Conservation (phyloP, 2,329 filamentous ascomycete species). For the Monilinia vaccinii-corymbosi region DNA sequence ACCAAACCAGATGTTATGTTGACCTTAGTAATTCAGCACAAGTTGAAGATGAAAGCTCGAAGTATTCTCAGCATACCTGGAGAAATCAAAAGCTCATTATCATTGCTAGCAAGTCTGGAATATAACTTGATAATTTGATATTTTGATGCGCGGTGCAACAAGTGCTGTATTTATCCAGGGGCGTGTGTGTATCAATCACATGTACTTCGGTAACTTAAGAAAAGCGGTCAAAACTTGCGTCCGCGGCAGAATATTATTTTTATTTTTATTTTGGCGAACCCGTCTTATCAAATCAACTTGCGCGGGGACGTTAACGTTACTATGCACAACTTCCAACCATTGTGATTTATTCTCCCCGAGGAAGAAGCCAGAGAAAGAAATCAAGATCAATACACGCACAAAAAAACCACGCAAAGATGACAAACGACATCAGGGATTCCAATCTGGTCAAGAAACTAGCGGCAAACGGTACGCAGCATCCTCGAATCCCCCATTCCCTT, state of each 20-base stretch:
- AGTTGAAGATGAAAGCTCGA: too few relatives aligned
- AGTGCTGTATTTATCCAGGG: background rate
- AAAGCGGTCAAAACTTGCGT: background rate
- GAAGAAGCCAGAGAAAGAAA: too few relatives aligned
- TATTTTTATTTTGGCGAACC: constrained; percentile 7
- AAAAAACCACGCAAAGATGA: constrained; percentile 12
- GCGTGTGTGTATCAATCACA: background rate
- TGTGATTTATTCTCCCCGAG: too few relatives aligned
- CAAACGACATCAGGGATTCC: constrained; percentile 26
- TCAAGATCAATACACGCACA: too few relatives aligned
- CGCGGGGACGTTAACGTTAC: background rate
- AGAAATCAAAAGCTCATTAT: too few relatives aligned
- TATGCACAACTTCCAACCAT: too few relatives aligned
- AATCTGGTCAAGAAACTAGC: constrained; percentile 31
- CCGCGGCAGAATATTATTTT: background rate
- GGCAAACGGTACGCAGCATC: constrained; percentile 26
- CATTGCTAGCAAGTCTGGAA: too few relatives aligned
- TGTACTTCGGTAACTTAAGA: background rate
- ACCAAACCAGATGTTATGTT: background rate
- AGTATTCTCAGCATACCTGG: too few relatives aligned
- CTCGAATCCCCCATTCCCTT: too few relatives aligned
- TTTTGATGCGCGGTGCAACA: too few relatives aligned
- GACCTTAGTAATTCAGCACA: too few relatives aligned
- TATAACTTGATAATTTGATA: too few relatives aligned
- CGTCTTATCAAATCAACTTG: background rate